Evolutionary conservation across 768 basidiomycete genomes (phyloP), one percentile per base, ranked within the genome.

Genomic region (Lactarius vividus): DNA sequence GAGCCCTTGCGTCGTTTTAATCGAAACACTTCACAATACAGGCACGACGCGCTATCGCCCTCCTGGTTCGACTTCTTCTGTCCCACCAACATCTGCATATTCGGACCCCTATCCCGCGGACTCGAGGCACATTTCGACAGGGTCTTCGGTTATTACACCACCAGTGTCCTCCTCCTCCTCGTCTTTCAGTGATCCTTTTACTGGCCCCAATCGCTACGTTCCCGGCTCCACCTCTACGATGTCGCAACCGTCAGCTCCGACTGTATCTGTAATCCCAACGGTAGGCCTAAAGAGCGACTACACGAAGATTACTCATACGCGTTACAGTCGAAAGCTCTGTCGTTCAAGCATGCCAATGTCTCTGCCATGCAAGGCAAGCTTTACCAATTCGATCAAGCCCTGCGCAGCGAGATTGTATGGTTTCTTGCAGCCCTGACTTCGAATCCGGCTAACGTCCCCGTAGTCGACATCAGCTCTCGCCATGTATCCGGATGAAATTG

Each of bases 311-410:
- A 15, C 52, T 64, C 53, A 53, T 33, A 13, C 13, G 23, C 4
- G 39, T 49, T 26, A 23, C 70, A 93, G 91, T 78, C 81, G 52
- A 85, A 82, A 44, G 80, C 82, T 52, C 82, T 93, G 23, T 79
- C 83, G n/a, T 96, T 98, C 80, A 92, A 91, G 69, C 91, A 94
- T 79, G 92, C 87, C 3, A 87, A 86, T 74, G 82, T 96, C 31
- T 72, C 80, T 26, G 91, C 91, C 20, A 92, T 96, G 86, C 87
- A 85, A 72, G 81, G 81, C 26, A 96, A 96, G 75, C 72, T 94
- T 23, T 81, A 83, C 67, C 88, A 94, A 73, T 87, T 94, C 58
- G 83, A 93, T 70, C 85, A 89, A 53, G 82, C 76, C 23, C 77
- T 94, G 42, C 82, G 80, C 62, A 78, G 84, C 66, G 88, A 91